These are phyloP conservation scores for Blastobotrys aristatus DNA, from an alignment of 1,139 yeast genomes.

Conservation along the genomic window DNA sequence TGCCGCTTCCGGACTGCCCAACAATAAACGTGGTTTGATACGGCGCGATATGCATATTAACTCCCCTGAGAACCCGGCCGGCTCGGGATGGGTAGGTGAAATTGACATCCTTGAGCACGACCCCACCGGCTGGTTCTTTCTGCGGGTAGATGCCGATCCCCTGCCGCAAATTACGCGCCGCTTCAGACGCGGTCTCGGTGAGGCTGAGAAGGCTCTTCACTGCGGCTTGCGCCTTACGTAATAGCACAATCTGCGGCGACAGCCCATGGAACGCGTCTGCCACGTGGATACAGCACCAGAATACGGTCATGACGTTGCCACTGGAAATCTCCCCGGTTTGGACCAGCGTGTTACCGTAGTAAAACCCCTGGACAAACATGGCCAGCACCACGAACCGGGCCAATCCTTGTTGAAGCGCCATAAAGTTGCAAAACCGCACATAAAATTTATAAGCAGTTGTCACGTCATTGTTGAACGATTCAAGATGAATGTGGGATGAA, in stretches of 20 bases:
- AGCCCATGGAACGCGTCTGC: constrained; percentile 47
- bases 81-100: constrained; percentile 62
- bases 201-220: constrained; percentile 18
- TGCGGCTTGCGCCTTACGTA: constrained; percentile 29
- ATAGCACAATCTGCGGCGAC: constrained; percentile 23
- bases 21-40: constrained; percentile 56
- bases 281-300: constrained; percentile 70
- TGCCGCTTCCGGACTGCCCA: constrained; percentile 90
- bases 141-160: constrained; percentile 32
- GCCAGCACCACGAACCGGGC: constrained; percentile 54
- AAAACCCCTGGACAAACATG: constrained; percentile 88
- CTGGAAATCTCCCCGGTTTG: constrained; percentile 45
- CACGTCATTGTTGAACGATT: constrained; percentile 41
- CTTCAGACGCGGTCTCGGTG: constrained; percentile 16
- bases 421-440: constrained; percentile 43
- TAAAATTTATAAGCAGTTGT: constrained; percentile 46
- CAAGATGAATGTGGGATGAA: constrained; percentile 50
- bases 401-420: constrained; percentile 54
- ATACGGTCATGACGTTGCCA: constrained; percentile 72
- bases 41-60: constrained; percentile 44
- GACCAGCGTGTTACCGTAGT: constrained; percentile 77
- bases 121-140: constrained; percentile 40
- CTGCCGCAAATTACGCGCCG: constrained; percentile 15
- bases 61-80: constrained; percentile 42
- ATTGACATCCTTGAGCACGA: constrained; percentile 47